Percentiles rank a stretch among this genome's conserved stretches.
These are phyloP conservation scores for Metarhizium sp. DNA, from an alignment of 2,329 filamentous ascomycete species.

Conservation along the genomic window DNA sequence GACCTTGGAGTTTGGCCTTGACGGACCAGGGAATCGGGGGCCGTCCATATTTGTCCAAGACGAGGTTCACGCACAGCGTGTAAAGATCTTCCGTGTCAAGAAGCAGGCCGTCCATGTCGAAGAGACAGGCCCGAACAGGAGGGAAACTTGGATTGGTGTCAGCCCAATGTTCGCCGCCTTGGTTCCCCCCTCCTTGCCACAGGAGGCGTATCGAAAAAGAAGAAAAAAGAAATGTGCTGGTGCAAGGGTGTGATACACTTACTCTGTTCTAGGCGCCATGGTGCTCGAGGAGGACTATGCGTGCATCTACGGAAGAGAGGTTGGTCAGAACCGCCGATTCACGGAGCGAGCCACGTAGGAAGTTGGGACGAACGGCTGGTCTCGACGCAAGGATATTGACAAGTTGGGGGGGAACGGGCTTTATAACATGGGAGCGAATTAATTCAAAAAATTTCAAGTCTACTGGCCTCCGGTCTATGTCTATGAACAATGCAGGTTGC, in stretches of 20 bases:
- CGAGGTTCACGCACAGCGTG: constrained; percentile 70
- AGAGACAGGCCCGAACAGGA: constrained; percentile 80
- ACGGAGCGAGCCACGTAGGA: no score
- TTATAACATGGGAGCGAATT: no score
- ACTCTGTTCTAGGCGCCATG: constrained; percentile 38
- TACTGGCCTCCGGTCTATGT: no score
- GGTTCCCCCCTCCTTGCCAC: background rate
- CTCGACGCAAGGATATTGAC: no score
- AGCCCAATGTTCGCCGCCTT: background rate
- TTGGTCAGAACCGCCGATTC: background rate
- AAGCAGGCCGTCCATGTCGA: constrained; percentile 97
- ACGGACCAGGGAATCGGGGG: constrained; percentile 82
- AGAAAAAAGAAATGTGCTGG: background rate
- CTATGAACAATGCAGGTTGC: no score
- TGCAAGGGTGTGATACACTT: constrained; percentile 13
- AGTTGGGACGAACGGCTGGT: no score
- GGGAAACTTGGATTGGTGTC: constrained; percentile 48
- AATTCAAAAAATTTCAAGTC: no score
- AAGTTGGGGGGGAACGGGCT: no score
- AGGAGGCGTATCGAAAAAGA: background rate
- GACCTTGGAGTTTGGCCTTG: constrained; percentile 73
- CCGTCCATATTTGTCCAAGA: constrained; percentile 66
- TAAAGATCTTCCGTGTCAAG: constrained; percentile 91
- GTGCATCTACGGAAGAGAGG: no score
- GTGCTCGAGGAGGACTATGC: background rate